Evolutionary conservation across 2,329 filamentous ascomycete species (phyloP).

Genomic region (Podosphaera fusca): DNA sequence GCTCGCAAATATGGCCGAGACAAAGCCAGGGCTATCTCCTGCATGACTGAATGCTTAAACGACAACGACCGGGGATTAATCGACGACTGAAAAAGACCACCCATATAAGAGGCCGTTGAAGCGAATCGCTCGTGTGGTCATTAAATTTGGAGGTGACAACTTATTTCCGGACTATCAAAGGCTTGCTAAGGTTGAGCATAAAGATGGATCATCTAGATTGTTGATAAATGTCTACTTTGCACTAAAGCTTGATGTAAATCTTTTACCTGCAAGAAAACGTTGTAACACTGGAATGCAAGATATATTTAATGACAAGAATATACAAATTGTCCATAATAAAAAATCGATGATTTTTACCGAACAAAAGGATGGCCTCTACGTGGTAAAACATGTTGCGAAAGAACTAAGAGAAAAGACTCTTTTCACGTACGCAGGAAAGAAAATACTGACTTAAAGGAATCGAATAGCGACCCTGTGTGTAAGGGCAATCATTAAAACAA

Average conservation of each 20-base stretch:
- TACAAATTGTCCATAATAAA: neutral
- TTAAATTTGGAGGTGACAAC: too few species aligned
- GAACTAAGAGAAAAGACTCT: neutral
- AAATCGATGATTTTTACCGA: neutral
- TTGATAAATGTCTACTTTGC: too few species aligned
- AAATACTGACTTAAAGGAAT: neutral
- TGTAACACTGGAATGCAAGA: neutral
- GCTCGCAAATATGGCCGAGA: neutral
- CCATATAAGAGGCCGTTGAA: too few species aligned
- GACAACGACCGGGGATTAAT: neutral
- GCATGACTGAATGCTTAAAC: neutral
- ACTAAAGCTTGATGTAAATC: too few species aligned
- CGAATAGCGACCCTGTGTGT: neutral
- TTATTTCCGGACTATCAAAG: neutral
- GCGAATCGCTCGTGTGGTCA: too few species aligned
- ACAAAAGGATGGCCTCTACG: neutral
- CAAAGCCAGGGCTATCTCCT: neutral
- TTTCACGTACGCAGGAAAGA: neutral
- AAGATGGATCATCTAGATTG: neutral
- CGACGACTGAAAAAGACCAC: neutral
- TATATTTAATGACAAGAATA: neutral
- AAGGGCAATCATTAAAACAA: too few species aligned
- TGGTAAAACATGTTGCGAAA: neutral
- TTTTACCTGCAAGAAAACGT: neutral
- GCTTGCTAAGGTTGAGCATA: neutral